Evolutionary conservation across 1,284 basidiomycete species (phyloP), one percentile per base, ranked within the genome.

Genomic region (Meira miltonrushii): DNA sequence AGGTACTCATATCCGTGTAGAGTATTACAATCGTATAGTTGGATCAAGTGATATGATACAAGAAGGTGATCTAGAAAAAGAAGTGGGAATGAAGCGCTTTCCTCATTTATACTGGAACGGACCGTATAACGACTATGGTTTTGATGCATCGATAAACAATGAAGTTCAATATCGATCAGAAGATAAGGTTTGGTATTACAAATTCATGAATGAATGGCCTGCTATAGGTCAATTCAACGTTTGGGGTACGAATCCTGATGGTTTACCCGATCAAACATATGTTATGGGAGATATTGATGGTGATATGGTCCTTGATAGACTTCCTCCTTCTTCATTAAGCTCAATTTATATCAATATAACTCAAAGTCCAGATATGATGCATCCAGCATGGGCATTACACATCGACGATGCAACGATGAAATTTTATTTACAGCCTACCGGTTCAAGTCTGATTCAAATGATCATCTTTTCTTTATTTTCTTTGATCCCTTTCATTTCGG

Each of bases 1-100:
- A 25, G 50, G 50, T 13, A 53, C 12, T 17, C 50, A 53, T 25
- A 33, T 41, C 4, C 50, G 50, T 17, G 50, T 53, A n/a, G 38
- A 53, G 15, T 53, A 53, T 25, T 53, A 40, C 25, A 53, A 41
- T 53, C 50, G 50, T n/a, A 39, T 53, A 33, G 37, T 25, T 19
- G 50, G 50, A 37, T n/a, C 50, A 17, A 53, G 50, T 25, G 50
- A 53, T 33, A 28, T 37, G 17, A 39, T 53, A 12, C 50, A 53
- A 41, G 50, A 53, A 25, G 39, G 50, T 41, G 50, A 53, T 39
- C 15, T 53, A 28, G 39, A 53, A n/a, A 38, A 53, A 28, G 28
- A 37, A 17, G 50, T 12, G 19, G 23, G 21, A 39, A 33, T 33
- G 28, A 53, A 28, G 28, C 23, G 39, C 17, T 39, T 53, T 39